Percentiles rank a stretch among this genome's conserved stretches.
These are phyloP conservation scores for Cryphonectria parasitica DNA, from an alignment of 2,329 filamentous ascomycete species.

Conservation along the genomic window DNA sequence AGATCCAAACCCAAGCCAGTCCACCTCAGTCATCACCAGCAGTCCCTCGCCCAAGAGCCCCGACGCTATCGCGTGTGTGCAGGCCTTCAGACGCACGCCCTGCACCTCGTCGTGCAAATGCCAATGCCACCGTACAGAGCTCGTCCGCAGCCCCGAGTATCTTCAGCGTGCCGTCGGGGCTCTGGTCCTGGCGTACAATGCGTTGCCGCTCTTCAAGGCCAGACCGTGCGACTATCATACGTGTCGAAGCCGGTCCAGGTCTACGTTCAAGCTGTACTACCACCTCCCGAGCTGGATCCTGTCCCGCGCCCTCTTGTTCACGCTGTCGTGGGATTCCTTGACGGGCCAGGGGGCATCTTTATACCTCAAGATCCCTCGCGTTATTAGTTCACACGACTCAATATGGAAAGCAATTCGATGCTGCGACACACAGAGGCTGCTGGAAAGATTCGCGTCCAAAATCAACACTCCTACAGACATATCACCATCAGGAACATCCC, in stretches of 20 bases:
- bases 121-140: not conserved
- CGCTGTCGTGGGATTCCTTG: constrained; percentile 2
- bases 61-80: not conserved
- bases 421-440: not conserved
- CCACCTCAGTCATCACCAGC: not conserved
- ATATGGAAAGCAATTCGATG: not conserved
- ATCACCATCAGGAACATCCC: not conserved
- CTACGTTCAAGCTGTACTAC: not conserved
- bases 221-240: not conserved
- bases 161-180: not conserved
- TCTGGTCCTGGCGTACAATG: not conserved
- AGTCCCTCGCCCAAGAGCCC: not conserved
- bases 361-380: not conserved
- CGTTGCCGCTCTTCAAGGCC: constrained; percentile 2
- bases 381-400: not conserved
- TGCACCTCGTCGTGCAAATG: not conserved
- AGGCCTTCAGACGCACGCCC: not conserved
- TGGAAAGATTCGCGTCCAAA: not conserved
- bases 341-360: not conserved
- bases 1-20: not conserved
- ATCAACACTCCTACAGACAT: not conserved
- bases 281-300: not conserved
- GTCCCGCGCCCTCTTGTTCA: not conserved
- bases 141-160: not conserved
- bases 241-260: not conserved